A percentile compares a stretch with the other conserved stretches of the same genome.
Evolutionary conservation across 2,329 filamentous ascomycete genomes (phyloP).

Genomic region (Aschersonia sp.): DNA sequence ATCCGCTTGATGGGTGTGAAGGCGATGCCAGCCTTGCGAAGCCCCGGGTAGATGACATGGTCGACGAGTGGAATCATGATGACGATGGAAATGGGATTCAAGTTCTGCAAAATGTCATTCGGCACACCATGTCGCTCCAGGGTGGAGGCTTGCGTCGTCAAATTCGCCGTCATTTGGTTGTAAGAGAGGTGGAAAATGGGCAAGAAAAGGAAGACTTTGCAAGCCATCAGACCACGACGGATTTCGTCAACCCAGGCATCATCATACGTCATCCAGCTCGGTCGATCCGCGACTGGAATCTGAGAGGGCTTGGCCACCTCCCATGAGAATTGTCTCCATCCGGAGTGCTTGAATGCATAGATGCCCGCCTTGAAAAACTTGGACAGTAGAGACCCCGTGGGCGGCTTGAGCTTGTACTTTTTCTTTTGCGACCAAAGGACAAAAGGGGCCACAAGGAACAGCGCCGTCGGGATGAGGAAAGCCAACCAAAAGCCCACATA

Average conservation of each 20-base stretch:
- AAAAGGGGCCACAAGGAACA: conserved; percentile 48
- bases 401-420: conserved; percentile 46
- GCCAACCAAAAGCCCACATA: conserved; percentile 65
- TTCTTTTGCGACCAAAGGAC: conserved; percentile 47
- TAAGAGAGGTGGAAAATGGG: conserved; percentile 48
- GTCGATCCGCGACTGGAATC: conserved; percentile 39
- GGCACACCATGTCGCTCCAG: conserved; percentile 57
- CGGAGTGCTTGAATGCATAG: conserved; percentile 48
- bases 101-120: conserved; percentile 64
- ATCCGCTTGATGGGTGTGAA: conserved; percentile 70
- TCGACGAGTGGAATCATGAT: conserved; percentile 63
- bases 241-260: conserved; percentile 75
- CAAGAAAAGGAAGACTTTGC: conserved; percentile 57
- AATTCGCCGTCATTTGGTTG: conserved; percentile 45
- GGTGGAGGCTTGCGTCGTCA: conserved; percentile 48
- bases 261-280: conserved; percentile 67
- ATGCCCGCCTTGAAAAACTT: conserved; percentile 49
- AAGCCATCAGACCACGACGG: conserved; percentile 52
- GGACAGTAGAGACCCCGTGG: conserved; percentile 56
- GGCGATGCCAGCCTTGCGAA: conserved; percentile 46
- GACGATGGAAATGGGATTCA: conserved; percentile 62
- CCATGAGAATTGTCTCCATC: conserved; percentile 54
- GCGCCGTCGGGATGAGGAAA: conserved; percentile 49
- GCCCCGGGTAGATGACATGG: conserved; percentile 50
- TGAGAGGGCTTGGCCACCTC: conserved; percentile 53